Conservation (phyloP, 306 rosid genomes). For the Fragaria ananassa region DNA sequence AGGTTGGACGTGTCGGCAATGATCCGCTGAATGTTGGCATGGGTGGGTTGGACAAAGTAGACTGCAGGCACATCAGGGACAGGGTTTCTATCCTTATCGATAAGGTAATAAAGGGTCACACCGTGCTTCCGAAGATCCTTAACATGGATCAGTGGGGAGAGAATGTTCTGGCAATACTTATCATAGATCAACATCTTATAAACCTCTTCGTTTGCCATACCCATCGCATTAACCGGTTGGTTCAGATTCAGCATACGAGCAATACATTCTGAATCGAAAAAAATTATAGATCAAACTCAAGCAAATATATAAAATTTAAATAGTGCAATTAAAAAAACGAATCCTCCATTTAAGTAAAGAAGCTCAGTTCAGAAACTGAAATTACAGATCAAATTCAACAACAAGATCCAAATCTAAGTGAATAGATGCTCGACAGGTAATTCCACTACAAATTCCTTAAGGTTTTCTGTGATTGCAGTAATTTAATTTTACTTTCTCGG, state of each 20-base stretch:
- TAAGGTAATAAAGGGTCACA: conserved; percentile 79
- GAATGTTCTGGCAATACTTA: conserved; percentile 75
- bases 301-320: neutral
- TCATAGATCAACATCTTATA: conserved; percentile 92
- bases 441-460: neutral
- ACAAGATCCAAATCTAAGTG: neutral
- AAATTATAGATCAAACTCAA: conserved; percentile 25
- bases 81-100: conserved; percentile 88
- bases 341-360: neutral
- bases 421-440: neutral
- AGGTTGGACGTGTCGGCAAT: conserved; percentile 66
- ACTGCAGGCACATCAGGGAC: conserved; percentile 92
- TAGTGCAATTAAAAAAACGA: neutral
- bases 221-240: conserved; percentile 66
- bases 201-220: conserved; percentile 80
- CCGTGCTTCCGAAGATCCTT: conserved; percentile 95
- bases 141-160: conserved; percentile 85
- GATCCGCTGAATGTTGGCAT: conserved; percentile 62
- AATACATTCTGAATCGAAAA: conserved; percentile 67
- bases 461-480: neutral
- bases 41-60: conserved; percentile 77
- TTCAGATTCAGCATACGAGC: conserved; percentile 90
- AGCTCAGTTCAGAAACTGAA: neutral
- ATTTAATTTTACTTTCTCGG: neutral
- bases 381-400: neutral